Percentiles rank a stretch among this genome's conserved stretches.
Conservation (phyloP, 2,329 filamentous ascomycete species). For the Curvularia lunata region DNA sequence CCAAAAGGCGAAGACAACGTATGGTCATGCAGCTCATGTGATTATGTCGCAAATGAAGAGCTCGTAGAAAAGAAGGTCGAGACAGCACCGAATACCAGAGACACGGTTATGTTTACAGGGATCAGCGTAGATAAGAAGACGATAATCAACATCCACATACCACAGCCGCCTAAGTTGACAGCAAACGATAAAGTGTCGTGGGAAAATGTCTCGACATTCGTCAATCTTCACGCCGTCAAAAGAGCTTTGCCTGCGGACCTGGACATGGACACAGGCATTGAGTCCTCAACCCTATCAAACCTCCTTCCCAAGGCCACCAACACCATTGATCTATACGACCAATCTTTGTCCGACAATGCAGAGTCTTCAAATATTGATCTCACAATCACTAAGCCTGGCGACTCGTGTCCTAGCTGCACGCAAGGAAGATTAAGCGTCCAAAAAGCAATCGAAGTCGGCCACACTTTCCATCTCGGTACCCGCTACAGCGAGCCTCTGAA, state of each 20-base stretch:
- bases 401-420: conserved; percentile 74
- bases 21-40: conserved; percentile 74
- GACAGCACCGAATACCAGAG: conserved; percentile 15
- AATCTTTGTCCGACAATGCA: conserved; percentile 11
- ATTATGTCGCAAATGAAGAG: conserved; percentile 85
- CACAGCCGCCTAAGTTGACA: conserved; percentile 8
- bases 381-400: conserved; percentile 69
- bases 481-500: conserved; percentile 80
- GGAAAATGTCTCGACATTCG: conserved; percentile 45
- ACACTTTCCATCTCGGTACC: conserved; percentile 93
- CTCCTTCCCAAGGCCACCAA: conserved; percentile 30
- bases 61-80: conserved; percentile 61
- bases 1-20: conserved; percentile 84
- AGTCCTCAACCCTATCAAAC: conserved; percentile 42
- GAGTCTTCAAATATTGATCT: conserved; percentile 57
- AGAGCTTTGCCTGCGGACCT: conserved; percentile 58
- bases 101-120: conserved; percentile 62
- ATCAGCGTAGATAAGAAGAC: conserved; percentile 71
- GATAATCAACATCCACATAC: conserved; percentile 65
- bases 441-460: conserved; percentile 85
- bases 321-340: conserved; percentile 30
- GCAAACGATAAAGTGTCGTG: conserved; percentile 14
- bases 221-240: conserved; percentile 70
- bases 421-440: conserved; percentile 68
- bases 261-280: conserved; percentile 73